Conservation (phyloP, 1,284 basidiomycete genomes). For the Ceratobasidium sp. region DNA sequence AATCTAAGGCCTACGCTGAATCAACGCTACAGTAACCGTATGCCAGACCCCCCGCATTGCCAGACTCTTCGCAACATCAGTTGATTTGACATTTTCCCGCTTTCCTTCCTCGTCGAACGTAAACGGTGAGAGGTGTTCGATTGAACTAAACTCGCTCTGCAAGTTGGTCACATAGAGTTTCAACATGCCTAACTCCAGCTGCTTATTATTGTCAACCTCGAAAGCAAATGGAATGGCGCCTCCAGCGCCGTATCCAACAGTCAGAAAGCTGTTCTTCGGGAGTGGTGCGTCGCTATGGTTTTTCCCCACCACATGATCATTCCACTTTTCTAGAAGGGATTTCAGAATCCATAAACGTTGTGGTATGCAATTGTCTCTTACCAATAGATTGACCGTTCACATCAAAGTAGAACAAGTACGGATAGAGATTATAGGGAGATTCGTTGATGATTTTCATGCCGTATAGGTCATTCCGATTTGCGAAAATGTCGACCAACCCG, state of each 20-base stretch:
- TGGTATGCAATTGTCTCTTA: background rate
- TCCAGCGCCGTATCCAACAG: conserved; percentile 42
- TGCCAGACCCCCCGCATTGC: conserved; percentile 16
- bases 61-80: background rate
- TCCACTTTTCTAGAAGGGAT: background rate
- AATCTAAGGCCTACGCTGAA: background rate
- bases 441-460: conserved; percentile 12
- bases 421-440: conserved; percentile 12
- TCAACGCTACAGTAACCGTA: background rate
- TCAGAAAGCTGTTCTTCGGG: background rate
- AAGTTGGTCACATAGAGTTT: conserved; percentile 37
- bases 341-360: too few relatives aligned
- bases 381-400: conserved; percentile 10
- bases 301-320: background rate
- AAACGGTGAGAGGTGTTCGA: conserved; percentile 16
- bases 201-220: background rate
- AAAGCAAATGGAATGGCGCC: conserved; percentile 18
- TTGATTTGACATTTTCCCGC: background rate
- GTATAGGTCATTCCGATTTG: conserved; percentile 1
- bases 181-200: conserved; percentile 24
- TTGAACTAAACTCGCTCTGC: conserved; percentile 18
- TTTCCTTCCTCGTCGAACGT: conserved; percentile 6
- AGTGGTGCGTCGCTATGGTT: conserved; percentile 14
- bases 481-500: conserved; percentile 18
- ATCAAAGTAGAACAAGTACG: conserved; percentile 34